These are phyloP conservation scores for Starmera pachycereana DNA, from an alignment of 805 yeast species.

Conservation along the genomic window DNA sequence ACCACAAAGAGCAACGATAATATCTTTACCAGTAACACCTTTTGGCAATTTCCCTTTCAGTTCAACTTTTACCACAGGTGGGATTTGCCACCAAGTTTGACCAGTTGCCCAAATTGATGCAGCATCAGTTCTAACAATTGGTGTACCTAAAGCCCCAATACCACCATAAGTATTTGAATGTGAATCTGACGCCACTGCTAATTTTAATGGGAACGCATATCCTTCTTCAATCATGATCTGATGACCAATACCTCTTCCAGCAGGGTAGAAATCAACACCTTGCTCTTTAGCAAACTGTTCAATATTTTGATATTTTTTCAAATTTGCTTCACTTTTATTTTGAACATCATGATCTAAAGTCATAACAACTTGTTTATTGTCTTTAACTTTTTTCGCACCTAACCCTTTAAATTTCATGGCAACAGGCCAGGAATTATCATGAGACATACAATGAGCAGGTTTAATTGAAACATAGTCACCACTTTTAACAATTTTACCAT, in stretches of 20 bases:
- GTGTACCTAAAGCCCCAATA: conserved; percentile 90
- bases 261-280: conserved; percentile 95
- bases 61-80: conserved; percentile 94
- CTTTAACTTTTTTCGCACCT: conserved; percentile 77
- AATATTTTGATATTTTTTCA: conserved; percentile 80
- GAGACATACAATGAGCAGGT: conserved; percentile 99
- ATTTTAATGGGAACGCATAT: conserved; percentile 87
- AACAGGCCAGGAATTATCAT: conserved; percentile 99
- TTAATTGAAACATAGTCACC: conserved; percentile 93
- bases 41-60: conserved; percentile 69
- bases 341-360: conserved; percentile 98
- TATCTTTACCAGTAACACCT: conserved; percentile 94
- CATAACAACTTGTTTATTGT: conserved; percentile 87
- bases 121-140: conserved; percentile 97
- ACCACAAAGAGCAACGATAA: conserved; percentile 94
- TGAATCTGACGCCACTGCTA: conserved; percentile 95
- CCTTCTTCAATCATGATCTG: conserved; percentile 99
- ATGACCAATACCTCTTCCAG: conserved; percentile 98
- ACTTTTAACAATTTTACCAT: conserved; percentile 64
- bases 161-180: conserved; percentile 99
- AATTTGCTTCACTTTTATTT: conserved; percentile 79
- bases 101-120: conserved; percentile 99
- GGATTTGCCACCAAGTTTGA: conserved; percentile 99
- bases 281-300: conserved; percentile 83
- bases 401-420: conserved; percentile 93